These are phyloP conservation scores for Farysia itapuensis DNA, from an alignment of 1,284 basidiomycete species.

Conservation along the genomic window DNA sequence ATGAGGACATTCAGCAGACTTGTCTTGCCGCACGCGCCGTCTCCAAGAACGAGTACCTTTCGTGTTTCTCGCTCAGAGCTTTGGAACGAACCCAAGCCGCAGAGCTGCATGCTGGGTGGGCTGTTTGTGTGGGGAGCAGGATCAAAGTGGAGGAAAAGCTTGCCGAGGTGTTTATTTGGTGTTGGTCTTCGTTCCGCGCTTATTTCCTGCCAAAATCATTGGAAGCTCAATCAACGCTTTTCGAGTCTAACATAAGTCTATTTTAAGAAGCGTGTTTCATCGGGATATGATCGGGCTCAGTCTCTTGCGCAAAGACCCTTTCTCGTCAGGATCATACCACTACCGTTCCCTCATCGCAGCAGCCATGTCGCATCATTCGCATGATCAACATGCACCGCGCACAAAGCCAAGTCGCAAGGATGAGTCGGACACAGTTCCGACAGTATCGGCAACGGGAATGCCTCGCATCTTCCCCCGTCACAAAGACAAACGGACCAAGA, in stretches of 20 bases:
- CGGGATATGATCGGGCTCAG: too few relatives aligned
- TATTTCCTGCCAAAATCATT: too few relatives aligned
- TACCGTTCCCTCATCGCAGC: too few relatives aligned
- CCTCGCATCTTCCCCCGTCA: constrained; percentile 38
- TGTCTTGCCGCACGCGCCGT: constrained; percentile 41
- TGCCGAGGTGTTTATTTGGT: too few relatives aligned
- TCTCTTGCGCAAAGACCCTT: too few relatives aligned
- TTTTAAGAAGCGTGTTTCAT: too few relatives aligned
- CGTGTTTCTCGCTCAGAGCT: not conserved
- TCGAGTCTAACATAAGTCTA: too few relatives aligned
- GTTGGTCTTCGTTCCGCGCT: too few relatives aligned
- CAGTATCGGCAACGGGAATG: constrained; percentile 48
- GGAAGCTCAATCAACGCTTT: too few relatives aligned
- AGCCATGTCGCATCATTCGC: too few relatives aligned
- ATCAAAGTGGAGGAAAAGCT: not conserved
- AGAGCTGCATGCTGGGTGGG: not conserved
- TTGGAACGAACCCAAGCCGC: not conserved
- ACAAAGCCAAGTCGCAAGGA: constrained; percentile 2
- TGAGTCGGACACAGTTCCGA: constrained; percentile 26
- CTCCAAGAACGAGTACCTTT: constrained; percentile 87
- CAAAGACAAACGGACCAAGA: constrained; percentile 12
- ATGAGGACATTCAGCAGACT: constrained; percentile 26
- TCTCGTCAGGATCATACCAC: too few relatives aligned
- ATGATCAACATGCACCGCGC: constrained; percentile 10
- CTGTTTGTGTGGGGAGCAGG: not conserved